Base-by-base conservation (phyloP, 2,329 filamentous ascomycete species). In the Lomentospora prolificans region DNA sequence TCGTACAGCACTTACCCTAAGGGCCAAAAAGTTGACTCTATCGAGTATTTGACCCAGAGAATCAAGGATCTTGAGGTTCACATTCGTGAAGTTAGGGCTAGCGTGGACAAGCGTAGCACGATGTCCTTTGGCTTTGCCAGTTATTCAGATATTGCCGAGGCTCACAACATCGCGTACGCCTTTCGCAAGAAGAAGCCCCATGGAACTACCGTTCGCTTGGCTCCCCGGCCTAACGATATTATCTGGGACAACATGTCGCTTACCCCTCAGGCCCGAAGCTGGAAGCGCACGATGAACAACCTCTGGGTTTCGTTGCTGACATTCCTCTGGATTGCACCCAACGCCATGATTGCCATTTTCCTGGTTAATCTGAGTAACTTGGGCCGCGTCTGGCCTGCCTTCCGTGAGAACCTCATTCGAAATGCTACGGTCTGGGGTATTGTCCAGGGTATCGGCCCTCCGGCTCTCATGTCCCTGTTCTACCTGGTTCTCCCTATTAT, bases 221-320 rank as follows among this genome's bases (percentile, higher is more conserved):
- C 94, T 1, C 90, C 94, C 2, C 83, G 84, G 57, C 92, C 94
- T 3, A 90, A 88, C 66, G 92, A 97, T 67, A 81, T 99, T 55
- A 95, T 99, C 61, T 99, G 94, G 94, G 86, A 90, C 67, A 99
- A 99, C 64, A 80, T 99, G 73, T 79, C 83, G 4, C 73, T 97
- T 57, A 81, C 78, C 14, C 84, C 84, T 39, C 74, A 80, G 27
- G 80, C 84, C 1, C 82, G 91, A 55, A 80, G 79, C 59, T 87
- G 86, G 73, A 86, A 86, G 63, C 78, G 85, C 39, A 78, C 92
- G 59, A 77, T 90, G 64, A 95, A 94, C 71, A 87, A 87, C 58
- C 69, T 96, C 56, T 96, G 91, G 90, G 85, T 96, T 44, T 74
- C 80, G 3, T 63, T 92, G 0, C 72, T 99, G 54, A 97, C 92